These are phyloP conservation scores for Saccharomycopsis sp. DNA, from an alignment of 805 yeast genomes.

Conservation along the genomic window DNA sequence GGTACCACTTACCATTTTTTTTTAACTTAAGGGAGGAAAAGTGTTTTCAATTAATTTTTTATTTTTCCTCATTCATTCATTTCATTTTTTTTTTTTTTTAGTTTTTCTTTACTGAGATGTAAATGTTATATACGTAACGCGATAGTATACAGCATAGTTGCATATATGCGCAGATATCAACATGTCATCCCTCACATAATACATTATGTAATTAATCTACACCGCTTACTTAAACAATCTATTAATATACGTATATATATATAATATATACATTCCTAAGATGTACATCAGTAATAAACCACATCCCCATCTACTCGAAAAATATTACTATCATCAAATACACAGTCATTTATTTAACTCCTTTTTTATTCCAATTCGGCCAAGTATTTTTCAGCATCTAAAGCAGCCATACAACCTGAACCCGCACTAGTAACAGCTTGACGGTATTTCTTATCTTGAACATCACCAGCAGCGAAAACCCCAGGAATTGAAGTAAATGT, in stretches of 20 bases:
- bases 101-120: conserved; percentile 4
- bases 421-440: conserved; percentile 99
- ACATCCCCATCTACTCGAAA: too few relatives aligned
- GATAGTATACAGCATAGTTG: too few relatives aligned
- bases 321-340: too few relatives aligned
- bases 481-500: conserved; percentile 81
- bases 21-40: not conserved
- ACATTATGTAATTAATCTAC: too few relatives aligned
- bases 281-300: too few relatives aligned
- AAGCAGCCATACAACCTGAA: conserved; percentile 98
- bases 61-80: not conserved
- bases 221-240: too few relatives aligned
- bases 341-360: too few relatives aligned
- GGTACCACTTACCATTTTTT: not conserved
- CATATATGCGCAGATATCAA: too few relatives aligned
- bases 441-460: conserved; percentile 93
- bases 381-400: conserved; percentile 83
- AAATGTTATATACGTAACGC: conserved; percentile 7
- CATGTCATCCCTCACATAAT: too few relatives aligned
- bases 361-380: conserved; percentile 43
- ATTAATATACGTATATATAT: too few relatives aligned
- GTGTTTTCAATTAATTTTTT: not conserved
- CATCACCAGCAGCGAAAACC: conserved; percentile 98
- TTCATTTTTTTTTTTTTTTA: not conserved
- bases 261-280: too few relatives aligned